Base-by-base conservation (phyloP, 495 filamentous ascomycete species). In the Talaromyces stipitatus region DNA sequence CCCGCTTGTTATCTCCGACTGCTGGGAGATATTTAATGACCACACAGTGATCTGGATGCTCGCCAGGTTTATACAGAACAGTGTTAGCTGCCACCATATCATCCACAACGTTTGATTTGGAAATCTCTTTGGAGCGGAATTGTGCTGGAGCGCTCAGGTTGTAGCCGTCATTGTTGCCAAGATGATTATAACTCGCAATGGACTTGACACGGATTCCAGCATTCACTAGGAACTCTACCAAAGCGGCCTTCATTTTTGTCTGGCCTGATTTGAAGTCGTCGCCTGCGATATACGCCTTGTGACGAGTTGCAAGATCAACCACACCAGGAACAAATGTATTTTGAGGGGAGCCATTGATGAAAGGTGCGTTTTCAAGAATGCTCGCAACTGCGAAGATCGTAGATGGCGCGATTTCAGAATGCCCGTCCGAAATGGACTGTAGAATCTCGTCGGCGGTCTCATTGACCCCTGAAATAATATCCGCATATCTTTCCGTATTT, bases 261-360 rank as follows among this genome's bases (percentile, higher is more conserved):
- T 98, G 94, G 59, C 94, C 94, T 51, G 94, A 97, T 82, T 98
- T 98, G 85, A 98, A 98, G 77, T 98, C 94, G 71, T 98, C 94
- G 63, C 94, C 94, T 38, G 92, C 95, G 64, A 98, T 91, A 80
- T 96, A 98, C 27, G 95, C 83, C 57, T 79, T 77, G 71, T 89
- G 83, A 75, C 86, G 77, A 78, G 95, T 89, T 14, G 94, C 95
- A 45, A 97, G 83, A 58, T 92, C 78, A 59, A 97, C 86, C 47
- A 85, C 88, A 64, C 94, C 94, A 2, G 94, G 92, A 28, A 98
- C 94, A 61, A 98, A 97, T 32, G 94, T 97, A 81, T 98, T 98
- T 78, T 98, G 94, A 29, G 94, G 94, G 48, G 94, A 98, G 51
- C 94, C 94, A 71, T 98, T 98, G 87, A 98, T 96, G 85, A 98